phyloP scores from a whole-genome alignment of 2,329 filamentous ascomycete species.

The Diaporthe ampelina region DNA sequence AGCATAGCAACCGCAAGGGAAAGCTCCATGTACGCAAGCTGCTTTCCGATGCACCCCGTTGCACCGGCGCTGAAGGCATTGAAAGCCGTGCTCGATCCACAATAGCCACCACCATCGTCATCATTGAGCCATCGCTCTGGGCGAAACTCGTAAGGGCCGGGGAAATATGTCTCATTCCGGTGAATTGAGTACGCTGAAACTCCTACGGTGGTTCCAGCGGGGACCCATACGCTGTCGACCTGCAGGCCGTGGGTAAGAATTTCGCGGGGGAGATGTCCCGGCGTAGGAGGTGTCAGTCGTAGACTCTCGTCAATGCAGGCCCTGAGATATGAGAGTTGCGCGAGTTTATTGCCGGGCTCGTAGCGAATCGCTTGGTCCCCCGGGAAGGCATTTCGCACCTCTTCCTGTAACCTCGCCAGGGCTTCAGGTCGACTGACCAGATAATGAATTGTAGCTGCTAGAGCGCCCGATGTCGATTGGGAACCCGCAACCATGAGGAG shows the following conservation, averaged over 20 bases:
- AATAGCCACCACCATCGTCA: not conserved
- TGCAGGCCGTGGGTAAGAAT: not conserved
- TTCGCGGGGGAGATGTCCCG: constrained; percentile 7
- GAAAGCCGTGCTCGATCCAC: not conserved
- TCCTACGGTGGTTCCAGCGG: not conserved
- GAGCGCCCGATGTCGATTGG: not conserved
- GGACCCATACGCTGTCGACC: constrained; percentile 1
- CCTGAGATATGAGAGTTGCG: not conserved
- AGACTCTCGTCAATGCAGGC: not conserved
- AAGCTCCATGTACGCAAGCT: constrained; percentile 12
- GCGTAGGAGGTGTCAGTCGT: constrained; percentile 3
- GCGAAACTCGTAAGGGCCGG: not conserved
- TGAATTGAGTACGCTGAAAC: not conserved
- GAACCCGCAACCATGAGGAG: constrained; percentile 4
- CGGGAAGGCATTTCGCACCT: constrained; percentile 1
- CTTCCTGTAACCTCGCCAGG: constrained; percentile 2
- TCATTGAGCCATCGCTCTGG: not conserved
- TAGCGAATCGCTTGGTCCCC: not conserved
- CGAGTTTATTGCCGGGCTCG: not conserved
- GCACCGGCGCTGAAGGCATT: constrained; percentile 7
- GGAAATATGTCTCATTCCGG: not conserved
- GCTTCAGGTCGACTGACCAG: not conserved
- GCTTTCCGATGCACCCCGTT: constrained; percentile 2
- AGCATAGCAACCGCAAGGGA: not conserved
- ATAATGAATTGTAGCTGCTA: not conserved